phyloP scores from a whole-genome alignment of 176 grass and related monocot genomes.

The Oryza glumipatula region DNA sequence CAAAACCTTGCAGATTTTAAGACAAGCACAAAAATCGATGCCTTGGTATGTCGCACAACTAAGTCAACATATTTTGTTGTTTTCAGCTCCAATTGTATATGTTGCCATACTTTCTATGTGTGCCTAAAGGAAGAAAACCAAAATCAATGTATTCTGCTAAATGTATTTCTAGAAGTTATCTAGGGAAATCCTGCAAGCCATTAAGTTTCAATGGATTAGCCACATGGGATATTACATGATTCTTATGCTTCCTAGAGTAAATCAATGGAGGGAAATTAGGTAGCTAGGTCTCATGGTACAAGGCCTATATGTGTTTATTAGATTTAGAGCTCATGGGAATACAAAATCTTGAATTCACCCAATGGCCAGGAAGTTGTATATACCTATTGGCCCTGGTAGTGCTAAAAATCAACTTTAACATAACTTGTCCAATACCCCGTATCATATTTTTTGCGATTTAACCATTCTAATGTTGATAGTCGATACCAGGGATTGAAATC shows the following conservation, averaged over 20 bases:
- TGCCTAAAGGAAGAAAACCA: neutral
- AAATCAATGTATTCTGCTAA: neutral
- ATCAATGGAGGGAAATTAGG: neutral
- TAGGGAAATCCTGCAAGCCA: neutral
- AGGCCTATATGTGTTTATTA: neutral
- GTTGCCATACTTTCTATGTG: constrained; percentile 26
- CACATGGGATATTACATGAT: neutral
- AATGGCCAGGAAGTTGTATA: neutral
- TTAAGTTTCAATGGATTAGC: neutral
- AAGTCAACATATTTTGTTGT: neutral
- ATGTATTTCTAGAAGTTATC: neutral
- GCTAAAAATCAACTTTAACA: neutral
- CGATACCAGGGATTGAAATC: too few relatives aligned
- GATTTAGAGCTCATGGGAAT: constrained; percentile 4
- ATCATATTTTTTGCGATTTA: neutral
- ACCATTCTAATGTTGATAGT: neutral
- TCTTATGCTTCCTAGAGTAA: neutral
- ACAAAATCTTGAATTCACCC: neutral
- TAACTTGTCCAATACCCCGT: neutral
- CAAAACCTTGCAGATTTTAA: constrained; percentile 66
- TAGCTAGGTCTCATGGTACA: neutral
- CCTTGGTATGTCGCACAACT: constrained; percentile 67
- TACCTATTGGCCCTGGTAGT: neutral
- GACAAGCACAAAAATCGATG: constrained; percentile 96
- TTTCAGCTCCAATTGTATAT: neutral